Evolutionary conservation across 73 alveolate genomes (phyloP), one percentile per base, ranked within the genome.

Genomic region (Paramecium primaurelia): DNA sequence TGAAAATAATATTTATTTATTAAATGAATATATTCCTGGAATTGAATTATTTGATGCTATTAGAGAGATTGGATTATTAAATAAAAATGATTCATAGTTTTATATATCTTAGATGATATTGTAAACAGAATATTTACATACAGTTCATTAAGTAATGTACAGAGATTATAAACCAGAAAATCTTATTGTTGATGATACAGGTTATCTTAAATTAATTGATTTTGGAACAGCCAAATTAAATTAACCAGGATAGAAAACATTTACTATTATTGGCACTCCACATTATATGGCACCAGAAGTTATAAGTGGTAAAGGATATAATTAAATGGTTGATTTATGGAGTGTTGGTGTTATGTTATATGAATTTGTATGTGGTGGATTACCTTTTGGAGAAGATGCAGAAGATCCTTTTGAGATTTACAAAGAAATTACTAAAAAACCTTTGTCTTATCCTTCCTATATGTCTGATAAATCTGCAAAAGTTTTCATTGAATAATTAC

Each of bases 111-210:
- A 93, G 16, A 42, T 86, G 54, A 77, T 94, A 3, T 59, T 92
- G 14, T 86, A 84, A 44, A 93, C 95, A 25, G 97, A 96, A 77
- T 96, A 95, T 91, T 71, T 96, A 92, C 98, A 96, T 77, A 94
- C 87, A 42, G 91, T 71, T 77, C 96, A 84, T 84, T 75, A 58
- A 86, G 40, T 95, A 40, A 86, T 93, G 38, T 95, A 95, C 54
- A 69, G 98, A 54, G 98, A 96, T 92, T 42, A 94, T 54, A 95
- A 95, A 47, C 98, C 98, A 22, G 96, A 96, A 51, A 96, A 96
- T 93, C 71, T 96, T 3, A 95, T 96, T 95, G 93, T 96, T 37
- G 97, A 95, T 90, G 94, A 92, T 38, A 34, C 60, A 68, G 95
- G 95, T 3, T 92, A 92, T 86, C 45, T 90, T 10, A 92, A 92